Base-by-base conservation (phyloP, 495 filamentous ascomycete species). In the Clavariopsis aquatica region DNA sequence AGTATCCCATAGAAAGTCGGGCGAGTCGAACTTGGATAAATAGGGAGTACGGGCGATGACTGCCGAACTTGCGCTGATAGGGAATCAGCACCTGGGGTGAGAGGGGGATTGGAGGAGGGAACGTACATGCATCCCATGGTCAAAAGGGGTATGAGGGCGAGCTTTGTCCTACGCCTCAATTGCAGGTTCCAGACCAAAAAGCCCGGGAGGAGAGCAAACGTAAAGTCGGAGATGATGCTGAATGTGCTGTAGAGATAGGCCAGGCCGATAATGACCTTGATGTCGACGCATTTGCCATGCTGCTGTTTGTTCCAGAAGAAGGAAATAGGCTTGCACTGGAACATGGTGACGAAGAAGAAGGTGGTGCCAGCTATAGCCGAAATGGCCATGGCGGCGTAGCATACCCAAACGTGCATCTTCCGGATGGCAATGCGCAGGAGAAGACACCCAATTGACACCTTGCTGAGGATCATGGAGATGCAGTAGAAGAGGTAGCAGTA, bases 401-500 rank as follows among this genome's bases (percentile, higher is more conserved):
- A 57, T 9, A 59, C 58, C 24, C 26, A 66, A 24, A 49, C 43
- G 26, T 64, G 60, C 3, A 63, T 5, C 17, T 49, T 51, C 17
- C 52, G 52, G 12, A 52, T n/a, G 19, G 67, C 57, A 49, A 70
- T 53, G 1, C 67, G 67, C 7, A 70, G 63, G 17, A 70, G 57
- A n/a, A 66, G 62, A 26, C 41, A 67, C 20, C 64, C 64, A 45
- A 67, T 67, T 49, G 64, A 67, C 7, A 67, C 36, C 22, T 67
- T 67, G 51, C 36, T 49, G 23, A 19, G 10, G 41, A 62, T 62
- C 49, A 61, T 62, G 13, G 46, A 43, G 31, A 52, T 23, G 52
- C 57, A 61, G 41, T 67, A 67, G 58, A 67, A 61, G 19, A 67
- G 64, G 41, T 57, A 67, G 45, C 64, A 61, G 49, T 28, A 67